phyloP scores from a whole-genome alignment of 345 rosid genomes.

The Iberis pinnata region DNA sequence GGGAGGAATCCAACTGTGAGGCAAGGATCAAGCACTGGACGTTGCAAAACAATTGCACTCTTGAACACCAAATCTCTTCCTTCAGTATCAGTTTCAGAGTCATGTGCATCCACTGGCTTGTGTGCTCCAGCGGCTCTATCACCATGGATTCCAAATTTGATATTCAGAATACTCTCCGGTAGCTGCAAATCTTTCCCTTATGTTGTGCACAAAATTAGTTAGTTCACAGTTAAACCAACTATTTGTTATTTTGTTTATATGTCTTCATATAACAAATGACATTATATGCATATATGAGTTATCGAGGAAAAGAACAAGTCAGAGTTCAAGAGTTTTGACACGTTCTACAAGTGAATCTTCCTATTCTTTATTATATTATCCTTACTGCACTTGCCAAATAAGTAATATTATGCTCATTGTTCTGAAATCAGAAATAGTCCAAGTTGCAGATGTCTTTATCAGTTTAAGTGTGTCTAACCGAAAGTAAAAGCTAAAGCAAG shows the following conservation, averaged over 20 bases:
- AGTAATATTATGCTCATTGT: not conserved
- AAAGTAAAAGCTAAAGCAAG: constrained; percentile 3
- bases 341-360: not conserved
- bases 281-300: not conserved
- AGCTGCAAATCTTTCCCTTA: constrained; percentile 37
- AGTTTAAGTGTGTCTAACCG: constrained; percentile 3
- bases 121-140: constrained; percentile 79
- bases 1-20: constrained; percentile 88
- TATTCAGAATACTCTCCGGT: constrained; percentile 66
- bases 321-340: constrained; percentile 7
- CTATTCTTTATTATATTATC: constrained; percentile 1
- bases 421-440: not conserved
- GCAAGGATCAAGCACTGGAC: constrained; percentile 89
- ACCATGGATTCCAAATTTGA: constrained; percentile 70
- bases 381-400: constrained; percentile 3
- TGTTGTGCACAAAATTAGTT: constrained; percentile 27
- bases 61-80: constrained; percentile 62
- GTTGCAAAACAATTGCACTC: constrained; percentile 69
- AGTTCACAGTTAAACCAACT: constrained; percentile 9
- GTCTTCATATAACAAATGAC: constrained; percentile 1
- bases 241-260: not conserved
- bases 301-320: not conserved
- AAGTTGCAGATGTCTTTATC: constrained; percentile 3
- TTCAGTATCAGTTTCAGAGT: constrained; percentile 32
- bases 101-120: constrained; percentile 48